Conservation (phyloP, 331 rosid species). For the Spiraea crenata region DNA sequence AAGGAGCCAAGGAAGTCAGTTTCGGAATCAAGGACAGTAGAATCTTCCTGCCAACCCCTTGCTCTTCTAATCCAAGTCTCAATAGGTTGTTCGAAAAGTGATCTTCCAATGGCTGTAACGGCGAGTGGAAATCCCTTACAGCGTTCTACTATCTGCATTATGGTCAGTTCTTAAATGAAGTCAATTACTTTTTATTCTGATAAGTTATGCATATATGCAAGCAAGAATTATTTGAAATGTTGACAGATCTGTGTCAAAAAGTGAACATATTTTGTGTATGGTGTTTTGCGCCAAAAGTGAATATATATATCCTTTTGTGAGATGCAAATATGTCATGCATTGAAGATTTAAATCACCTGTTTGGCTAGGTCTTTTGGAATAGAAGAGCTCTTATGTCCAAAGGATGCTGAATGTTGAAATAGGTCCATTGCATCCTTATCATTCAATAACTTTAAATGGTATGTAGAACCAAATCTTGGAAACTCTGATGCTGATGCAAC, state of each 20-base stretch:
- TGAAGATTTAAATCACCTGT: constrained; percentile 30
- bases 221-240: background rate
- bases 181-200: background rate
- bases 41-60: constrained; percentile 15
- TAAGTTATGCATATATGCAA: background rate
- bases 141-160: constrained; percentile 46
- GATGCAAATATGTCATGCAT: background rate
- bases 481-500: too few species aligned
- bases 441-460: constrained; percentile 31
- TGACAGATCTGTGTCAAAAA: too few species aligned
- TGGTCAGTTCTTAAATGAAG: background rate
- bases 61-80: constrained; percentile 31
- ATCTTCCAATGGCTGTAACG: constrained; percentile 34
- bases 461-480: constrained; percentile 6
- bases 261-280: background rate
- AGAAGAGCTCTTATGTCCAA: constrained; percentile 17
- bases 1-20: constrained; percentile 28
- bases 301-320: background rate
- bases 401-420: constrained; percentile 36
- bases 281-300: background rate
- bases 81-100: constrained; percentile 16
- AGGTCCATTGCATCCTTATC: constrained; percentile 35
- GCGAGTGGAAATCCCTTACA: constrained; percentile 27
- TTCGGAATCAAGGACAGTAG: constrained; percentile 24
- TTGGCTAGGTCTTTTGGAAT: constrained; percentile 22